Evolutionary conservation across 805 yeast genomes (phyloP).

Genomic region (Scheffersomyces ergatensis): DNA sequence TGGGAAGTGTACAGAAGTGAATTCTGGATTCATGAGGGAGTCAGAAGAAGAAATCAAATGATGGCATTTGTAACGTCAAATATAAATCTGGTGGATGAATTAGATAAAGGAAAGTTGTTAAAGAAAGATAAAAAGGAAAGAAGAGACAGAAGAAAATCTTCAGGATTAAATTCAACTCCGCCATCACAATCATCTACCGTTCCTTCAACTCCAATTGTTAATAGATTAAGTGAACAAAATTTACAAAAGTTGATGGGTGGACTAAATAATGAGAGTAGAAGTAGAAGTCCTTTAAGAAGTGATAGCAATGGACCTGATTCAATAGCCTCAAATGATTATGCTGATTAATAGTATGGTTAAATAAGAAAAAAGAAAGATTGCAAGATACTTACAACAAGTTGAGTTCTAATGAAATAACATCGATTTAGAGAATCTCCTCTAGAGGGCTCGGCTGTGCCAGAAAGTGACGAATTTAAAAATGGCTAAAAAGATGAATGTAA

Average conservation of each 20-base stretch:
- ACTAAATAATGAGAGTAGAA: background rate
- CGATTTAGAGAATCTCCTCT: too few species aligned
- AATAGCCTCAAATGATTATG: background rate
- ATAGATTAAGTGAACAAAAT: slow-evolving; percentile 16
- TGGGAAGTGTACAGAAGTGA: slow-evolving; percentile 95
- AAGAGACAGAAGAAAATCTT: slow-evolving; percentile 30
- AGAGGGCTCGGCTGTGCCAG: too few species aligned
- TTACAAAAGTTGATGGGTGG: slow-evolving; percentile 10
- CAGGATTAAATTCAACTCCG: background rate
- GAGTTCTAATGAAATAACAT: too few species aligned
- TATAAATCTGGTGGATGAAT: slow-evolving; percentile 2
- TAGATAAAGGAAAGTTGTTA: slow-evolving; percentile 24
- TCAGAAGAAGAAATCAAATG: slow-evolving; percentile 47
- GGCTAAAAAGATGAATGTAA: too few species aligned
- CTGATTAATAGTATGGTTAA: too few species aligned
- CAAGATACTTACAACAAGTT: too few species aligned
- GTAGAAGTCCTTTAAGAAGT: background rate
- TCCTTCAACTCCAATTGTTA: background rate
- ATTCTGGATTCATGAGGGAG: slow-evolving; percentile 86
- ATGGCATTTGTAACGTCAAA: slow-evolving; percentile 19
- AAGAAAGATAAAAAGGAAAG: slow-evolving; percentile 40
- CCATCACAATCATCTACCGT: background rate
- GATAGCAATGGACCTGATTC: background rate
- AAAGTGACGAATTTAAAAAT: too few species aligned
- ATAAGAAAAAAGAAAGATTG: too few species aligned